Percentiles rank a stretch among this genome's conserved stretches.
phyloP scores from a whole-genome alignment of 1,284 basidiomycete species.

The Malassezia psittaci region DNA sequence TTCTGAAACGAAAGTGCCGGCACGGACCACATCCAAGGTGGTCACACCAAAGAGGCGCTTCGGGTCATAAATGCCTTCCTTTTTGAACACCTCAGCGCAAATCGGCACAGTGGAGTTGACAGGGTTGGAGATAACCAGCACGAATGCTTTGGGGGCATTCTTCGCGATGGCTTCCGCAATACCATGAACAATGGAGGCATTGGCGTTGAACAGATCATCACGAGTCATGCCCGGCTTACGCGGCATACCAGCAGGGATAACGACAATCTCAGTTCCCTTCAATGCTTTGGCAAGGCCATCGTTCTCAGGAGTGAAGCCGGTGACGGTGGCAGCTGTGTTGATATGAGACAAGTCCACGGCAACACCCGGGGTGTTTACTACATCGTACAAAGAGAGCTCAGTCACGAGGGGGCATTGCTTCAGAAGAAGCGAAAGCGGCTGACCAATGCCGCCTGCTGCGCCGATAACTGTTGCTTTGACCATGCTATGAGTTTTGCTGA shows the following conservation, averaged over 20 bases:
- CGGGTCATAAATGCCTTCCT: constrained; percentile 78
- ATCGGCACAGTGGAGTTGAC: constrained; percentile 95
- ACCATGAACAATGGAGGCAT: constrained; percentile 89
- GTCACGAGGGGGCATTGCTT: constrained; percentile 69
- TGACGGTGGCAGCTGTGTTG: constrained; percentile 50
- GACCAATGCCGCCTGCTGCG: constrained; percentile 53
- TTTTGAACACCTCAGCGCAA: constrained; percentile 88
- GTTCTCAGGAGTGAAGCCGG: constrained; percentile 51
- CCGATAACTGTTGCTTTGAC: constrained; percentile 46
- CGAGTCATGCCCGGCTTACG: constrained; percentile 65
- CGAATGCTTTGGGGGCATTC: constrained; percentile 75
- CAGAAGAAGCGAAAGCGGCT: constrained; percentile 79
- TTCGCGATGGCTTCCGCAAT: constrained; percentile 81
- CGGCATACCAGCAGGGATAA: constrained; percentile 95
- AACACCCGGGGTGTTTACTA: constrained; percentile 75
- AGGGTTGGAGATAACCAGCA: constrained; percentile 93
- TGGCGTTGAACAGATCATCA: constrained; percentile 91
- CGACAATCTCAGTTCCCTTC: constrained; percentile 73
- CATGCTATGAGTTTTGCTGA: constrained; percentile 14
- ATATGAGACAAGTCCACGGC: constrained; percentile 89
- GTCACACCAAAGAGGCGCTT: constrained; percentile 87
- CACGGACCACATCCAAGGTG: constrained; percentile 92
- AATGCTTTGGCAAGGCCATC: constrained; percentile 74
- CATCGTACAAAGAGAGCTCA: constrained; percentile 79
- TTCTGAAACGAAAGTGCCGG: constrained; percentile 86